Percentiles rank a stretch among this genome's conserved stretches.
phyloP scores from a whole-genome alignment of 2,329 filamentous ascomycete genomes.

The Ascochyta lentis region DNA sequence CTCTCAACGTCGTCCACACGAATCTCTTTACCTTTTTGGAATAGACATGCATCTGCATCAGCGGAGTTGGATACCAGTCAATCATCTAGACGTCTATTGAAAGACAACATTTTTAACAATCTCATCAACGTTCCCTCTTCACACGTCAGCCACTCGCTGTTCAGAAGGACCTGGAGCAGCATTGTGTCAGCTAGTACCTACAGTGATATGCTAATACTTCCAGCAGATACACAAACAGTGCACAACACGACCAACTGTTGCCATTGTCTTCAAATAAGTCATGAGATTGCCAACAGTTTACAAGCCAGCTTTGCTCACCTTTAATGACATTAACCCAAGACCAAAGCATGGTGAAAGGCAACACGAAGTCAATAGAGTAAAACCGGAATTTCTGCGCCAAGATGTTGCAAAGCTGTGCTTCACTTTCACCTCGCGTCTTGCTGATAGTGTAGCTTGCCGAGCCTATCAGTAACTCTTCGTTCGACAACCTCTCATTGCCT shows the following conservation, averaged over 20 bases:
- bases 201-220: not conserved
- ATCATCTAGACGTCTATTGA: conserved; percentile 10
- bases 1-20: conserved; percentile 95
- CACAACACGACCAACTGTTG: not conserved
- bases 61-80: conserved; percentile 33
- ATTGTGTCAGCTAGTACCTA: not conserved
- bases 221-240: not conserved
- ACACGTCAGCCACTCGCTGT: not conserved
- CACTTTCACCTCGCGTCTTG: conserved; percentile 6
- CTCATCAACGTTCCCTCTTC: not conserved
- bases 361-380: not conserved
- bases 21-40: conserved; percentile 97
- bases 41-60: conserved; percentile 49
- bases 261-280: not conserved
- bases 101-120: not conserved
- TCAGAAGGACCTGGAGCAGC: not conserved
- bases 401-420: not conserved
- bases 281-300: not conserved
- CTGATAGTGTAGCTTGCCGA: not conserved
- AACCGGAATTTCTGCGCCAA: not conserved
- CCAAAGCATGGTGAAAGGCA: not conserved
- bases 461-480: not conserved
- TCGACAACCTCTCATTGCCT: not conserved
- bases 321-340: not conserved
- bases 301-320: not conserved